These are phyloP conservation scores for Solanum sitiens DNA, from an alignment of 257 asterid genomes.

Conservation along the genomic window DNA sequence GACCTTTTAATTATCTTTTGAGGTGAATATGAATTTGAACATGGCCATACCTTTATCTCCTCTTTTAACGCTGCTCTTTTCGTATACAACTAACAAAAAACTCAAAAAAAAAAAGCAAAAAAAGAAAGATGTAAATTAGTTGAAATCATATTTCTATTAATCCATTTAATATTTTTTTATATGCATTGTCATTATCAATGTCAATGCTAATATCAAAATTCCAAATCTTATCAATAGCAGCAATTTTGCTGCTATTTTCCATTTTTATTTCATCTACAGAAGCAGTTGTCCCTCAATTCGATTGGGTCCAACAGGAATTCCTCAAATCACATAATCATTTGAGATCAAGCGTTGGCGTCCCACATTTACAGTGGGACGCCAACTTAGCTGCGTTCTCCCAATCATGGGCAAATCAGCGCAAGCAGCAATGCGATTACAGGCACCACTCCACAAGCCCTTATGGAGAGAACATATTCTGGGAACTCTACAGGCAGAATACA, in stretches of 20 bases:
- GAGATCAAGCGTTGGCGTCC: conserved; percentile 18
- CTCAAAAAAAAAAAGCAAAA: not conserved
- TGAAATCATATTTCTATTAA: not conserved
- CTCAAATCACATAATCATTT: conserved; percentile 43
- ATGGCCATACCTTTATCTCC: not conserved
- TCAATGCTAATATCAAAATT: not conserved
- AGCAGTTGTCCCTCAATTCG: not conserved
- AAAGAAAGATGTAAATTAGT: not conserved
- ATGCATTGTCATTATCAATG: not conserved
- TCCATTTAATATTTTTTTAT: not conserved
- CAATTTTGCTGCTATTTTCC: not conserved
- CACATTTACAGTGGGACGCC: conserved; percentile 39
- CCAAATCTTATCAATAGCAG: not conserved
- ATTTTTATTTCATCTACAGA: not conserved
- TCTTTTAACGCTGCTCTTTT: not conserved
- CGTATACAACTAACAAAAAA: not conserved
- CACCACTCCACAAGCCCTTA: conserved; percentile 24
- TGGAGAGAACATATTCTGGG: conserved; percentile 57
- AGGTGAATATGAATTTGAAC: not conserved
- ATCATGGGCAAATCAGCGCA: conserved; percentile 36
- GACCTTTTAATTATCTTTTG: not conserved
- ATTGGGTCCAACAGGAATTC: conserved; percentile 32
- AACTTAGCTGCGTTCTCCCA: conserved; percentile 26
- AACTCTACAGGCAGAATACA: conserved; percentile 33
- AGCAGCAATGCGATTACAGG: conserved; percentile 15